Conservation (phyloP, 2,329 filamentous ascomycete genomes). For the Neofusicoccum sp. region DNA sequence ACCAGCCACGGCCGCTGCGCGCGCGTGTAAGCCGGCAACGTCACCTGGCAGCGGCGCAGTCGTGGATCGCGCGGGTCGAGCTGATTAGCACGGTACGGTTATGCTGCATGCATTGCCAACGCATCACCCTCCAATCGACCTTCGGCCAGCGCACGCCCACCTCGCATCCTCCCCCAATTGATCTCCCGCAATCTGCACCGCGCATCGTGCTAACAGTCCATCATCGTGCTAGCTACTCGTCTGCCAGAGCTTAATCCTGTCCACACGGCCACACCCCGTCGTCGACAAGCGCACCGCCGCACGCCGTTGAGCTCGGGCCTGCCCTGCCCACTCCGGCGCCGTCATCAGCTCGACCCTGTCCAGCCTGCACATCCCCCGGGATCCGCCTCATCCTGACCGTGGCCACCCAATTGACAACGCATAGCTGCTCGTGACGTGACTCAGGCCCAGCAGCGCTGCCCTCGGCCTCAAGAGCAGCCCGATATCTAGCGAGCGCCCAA, state of each 20-base stretch:
- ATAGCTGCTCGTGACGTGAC: slow-evolving; percentile 40
- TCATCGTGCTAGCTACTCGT: slow-evolving; percentile 30
- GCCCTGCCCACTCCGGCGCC: neutral
- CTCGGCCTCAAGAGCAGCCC: slow-evolving; percentile 31
- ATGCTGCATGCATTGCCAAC: slow-evolving; percentile 39
- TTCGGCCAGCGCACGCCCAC: slow-evolving; percentile 30
- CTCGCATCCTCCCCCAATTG: slow-evolving; percentile 12
- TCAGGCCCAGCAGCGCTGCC: slow-evolving; percentile 28
- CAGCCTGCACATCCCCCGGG: slow-evolving; percentile 31
- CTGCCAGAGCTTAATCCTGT: slow-evolving; percentile 26
- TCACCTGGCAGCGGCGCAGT: slow-evolving; percentile 9
- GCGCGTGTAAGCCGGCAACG: slow-evolving; percentile 12
- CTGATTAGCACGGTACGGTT: slow-evolving; percentile 5
- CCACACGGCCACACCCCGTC: slow-evolving; percentile 28
- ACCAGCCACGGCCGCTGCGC: slow-evolving; percentile 10
- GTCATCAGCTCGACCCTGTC: slow-evolving; percentile 26
- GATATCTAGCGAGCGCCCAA: slow-evolving; percentile 34
- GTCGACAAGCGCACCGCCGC: neutral
- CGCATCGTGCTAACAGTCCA: slow-evolving; percentile 15
- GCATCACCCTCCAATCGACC: slow-evolving; percentile 43
- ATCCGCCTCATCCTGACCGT: slow-evolving; percentile 38
- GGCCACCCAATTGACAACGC: slow-evolving; percentile 41
- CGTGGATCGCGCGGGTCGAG: slow-evolving; percentile 5
- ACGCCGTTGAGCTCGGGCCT: neutral
- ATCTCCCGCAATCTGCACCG: slow-evolving; percentile 13